Evolutionary conservation across 176 grass and related monocot species (phyloP).

Genomic region (Poa annua): DNA sequence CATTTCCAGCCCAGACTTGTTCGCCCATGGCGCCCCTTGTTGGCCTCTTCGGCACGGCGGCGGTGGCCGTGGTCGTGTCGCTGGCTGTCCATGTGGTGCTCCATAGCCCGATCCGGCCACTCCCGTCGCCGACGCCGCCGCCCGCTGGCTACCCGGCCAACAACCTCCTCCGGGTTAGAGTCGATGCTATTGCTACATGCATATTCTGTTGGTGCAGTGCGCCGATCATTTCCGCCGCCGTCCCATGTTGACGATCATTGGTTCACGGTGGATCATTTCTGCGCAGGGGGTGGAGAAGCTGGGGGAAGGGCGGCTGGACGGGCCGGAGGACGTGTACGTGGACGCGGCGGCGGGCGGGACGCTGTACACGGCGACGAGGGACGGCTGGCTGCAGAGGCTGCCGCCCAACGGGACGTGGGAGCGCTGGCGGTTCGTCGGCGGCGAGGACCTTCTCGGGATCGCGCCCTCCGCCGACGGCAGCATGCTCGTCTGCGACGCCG

Average conservation of each 20-base stretch:
- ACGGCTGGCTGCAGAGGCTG: conserved; percentile 79
- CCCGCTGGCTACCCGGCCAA: conserved; percentile 43
- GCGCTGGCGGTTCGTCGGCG: conserved; percentile 63
- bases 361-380: conserved; percentile 69
- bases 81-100: conserved; percentile 52
- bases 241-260: background rate
- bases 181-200: no score
- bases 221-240: background rate
- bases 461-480: conserved; percentile 44
- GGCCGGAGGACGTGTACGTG: conserved; percentile 72
- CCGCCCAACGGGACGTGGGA: conserved; percentile 63
- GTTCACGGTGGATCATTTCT: background rate
- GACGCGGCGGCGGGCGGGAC: conserved; percentile 58
- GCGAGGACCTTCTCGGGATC: conserved; percentile 47
- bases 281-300: conserved; percentile 70
- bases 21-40: conserved; percentile 31
- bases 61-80: conserved; percentile 27
- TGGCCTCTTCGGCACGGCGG: conserved; percentile 23
- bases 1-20: background rate
- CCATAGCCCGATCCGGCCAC: conserved; percentile 59
- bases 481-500: conserved; percentile 68
- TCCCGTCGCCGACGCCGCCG: conserved; percentile 33
- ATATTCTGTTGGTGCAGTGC: background rate
- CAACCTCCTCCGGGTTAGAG: conserved; percentile 63
- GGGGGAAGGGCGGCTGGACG: conserved; percentile 53